These are phyloP conservation scores for Seiridium unicorne DNA, from an alignment of 2,329 filamentous ascomycete species.

Conservation along the genomic window DNA sequence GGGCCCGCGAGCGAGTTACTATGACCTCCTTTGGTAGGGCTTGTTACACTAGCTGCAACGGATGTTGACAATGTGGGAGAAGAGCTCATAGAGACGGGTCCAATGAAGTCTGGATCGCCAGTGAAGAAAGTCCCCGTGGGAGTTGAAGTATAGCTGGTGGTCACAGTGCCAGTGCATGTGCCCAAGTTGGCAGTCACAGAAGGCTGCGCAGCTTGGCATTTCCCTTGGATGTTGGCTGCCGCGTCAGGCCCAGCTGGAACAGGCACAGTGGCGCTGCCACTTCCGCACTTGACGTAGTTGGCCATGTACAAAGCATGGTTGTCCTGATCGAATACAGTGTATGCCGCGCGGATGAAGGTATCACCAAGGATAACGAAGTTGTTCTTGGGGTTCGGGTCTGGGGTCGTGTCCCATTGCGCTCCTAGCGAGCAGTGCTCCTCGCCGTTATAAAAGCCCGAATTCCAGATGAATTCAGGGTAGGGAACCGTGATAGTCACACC, in stretches of 20 bases:
- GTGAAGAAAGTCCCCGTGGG: background rate
- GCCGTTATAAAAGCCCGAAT: conserved; percentile 15
- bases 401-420: conserved; percentile 5
- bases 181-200: background rate
- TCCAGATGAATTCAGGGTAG: conserved; percentile 30
- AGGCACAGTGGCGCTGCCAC: conserved; percentile 20
- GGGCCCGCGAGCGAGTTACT: background rate
- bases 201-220: conserved; percentile 11
- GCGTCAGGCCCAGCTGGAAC: conserved; percentile 24
- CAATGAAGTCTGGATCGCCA: conserved; percentile 5
- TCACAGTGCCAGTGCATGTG: background rate
- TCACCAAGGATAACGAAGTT: conserved; percentile 28
- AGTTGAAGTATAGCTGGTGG: background rate
- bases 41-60: background rate
- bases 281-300: conserved; percentile 22
- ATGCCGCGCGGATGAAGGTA: conserved; percentile 28
- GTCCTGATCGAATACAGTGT: conserved; percentile 28
- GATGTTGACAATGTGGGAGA: conserved; percentile 4
- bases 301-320: conserved; percentile 28
- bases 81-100: conserved; percentile 7
- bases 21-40: background rate
- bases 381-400: conserved; percentile 17
- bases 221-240: conserved; percentile 22
- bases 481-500: conserved; percentile 29
- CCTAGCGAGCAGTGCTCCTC: conserved; percentile 22